phyloP scores from a whole-genome alignment of 2,329 filamentous ascomycete species.

The Xylaria arbuscula region DNA sequence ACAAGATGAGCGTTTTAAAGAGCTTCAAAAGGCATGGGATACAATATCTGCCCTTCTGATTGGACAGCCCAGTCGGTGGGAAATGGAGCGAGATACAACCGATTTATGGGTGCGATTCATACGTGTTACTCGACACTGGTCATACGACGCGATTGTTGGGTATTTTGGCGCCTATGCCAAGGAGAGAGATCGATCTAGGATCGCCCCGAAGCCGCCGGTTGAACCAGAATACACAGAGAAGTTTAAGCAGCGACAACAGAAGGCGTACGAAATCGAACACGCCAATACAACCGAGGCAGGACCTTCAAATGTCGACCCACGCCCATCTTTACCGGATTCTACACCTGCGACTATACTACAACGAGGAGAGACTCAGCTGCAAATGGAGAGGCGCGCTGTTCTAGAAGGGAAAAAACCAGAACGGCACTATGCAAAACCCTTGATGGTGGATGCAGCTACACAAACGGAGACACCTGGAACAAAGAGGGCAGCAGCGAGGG shows the following conservation, averaged over 20 bases:
- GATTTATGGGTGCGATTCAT: conserved; percentile 6
- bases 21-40: not conserved
- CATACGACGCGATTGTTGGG: conserved; percentile 15
- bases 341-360: not conserved
- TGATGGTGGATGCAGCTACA: not conserved
- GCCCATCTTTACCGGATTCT: not conserved
- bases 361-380: not conserved
- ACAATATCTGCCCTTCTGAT: not conserved
- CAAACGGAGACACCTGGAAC: not conserved
- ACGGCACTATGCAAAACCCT: not conserved
- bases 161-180: conserved; percentile 22
- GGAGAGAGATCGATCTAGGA: not conserved
- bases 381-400: not conserved
- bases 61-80: not conserved
- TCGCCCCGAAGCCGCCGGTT: not conserved
- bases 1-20: conserved; percentile 12
- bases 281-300: not conserved
- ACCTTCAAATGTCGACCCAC: not conserved
- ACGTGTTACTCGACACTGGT: conserved; percentile 22
- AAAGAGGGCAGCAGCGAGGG: not conserved
- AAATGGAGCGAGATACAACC: not conserved
- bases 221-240: not conserved
- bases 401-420: not conserved
- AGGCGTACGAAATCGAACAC: not conserved
- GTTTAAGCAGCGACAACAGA: not conserved